These are phyloP conservation scores for Wickerhamomyces bisporus DNA, from an alignment of 805 yeast species.

Conservation along the genomic window DNA sequence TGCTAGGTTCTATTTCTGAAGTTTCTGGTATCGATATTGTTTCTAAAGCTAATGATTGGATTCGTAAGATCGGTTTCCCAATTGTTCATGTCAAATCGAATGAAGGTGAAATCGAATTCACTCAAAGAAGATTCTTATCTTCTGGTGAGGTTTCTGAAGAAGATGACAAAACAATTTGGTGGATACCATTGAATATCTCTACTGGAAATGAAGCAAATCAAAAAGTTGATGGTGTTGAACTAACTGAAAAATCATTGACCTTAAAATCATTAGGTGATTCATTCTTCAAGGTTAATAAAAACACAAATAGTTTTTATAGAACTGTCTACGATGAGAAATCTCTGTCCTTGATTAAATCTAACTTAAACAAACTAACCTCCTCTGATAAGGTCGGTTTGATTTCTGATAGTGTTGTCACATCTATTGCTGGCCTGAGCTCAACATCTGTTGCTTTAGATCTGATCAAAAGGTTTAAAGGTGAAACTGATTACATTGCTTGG, in stretches of 20 bases:
- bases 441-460: constrained; percentile 56
- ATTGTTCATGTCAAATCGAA: constrained; percentile 55
- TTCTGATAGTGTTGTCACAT: constrained; percentile 64
- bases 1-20: constrained; percentile 65
- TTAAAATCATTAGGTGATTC: constrained; percentile 36
- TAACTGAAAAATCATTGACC: constrained; percentile 42
- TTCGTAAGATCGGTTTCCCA: constrained; percentile 74
- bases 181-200: constrained; percentile 45
- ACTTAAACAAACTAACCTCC: constrained; percentile 50
- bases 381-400: constrained; percentile 74
- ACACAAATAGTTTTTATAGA: constrained; percentile 71
- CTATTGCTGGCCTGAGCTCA: constrained; percentile 62
- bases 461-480: constrained; percentile 52
- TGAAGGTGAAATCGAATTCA: constrained; percentile 43
- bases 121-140: constrained; percentile 68
- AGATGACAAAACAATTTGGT: constrained; percentile 63
- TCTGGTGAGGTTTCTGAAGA: constrained; percentile 70
- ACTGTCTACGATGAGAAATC: constrained; percentile 63
- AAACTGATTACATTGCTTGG: constrained; percentile 63
- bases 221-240: constrained; percentile 50
- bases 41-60: constrained; percentile 70
- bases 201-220: constrained; percentile 42
- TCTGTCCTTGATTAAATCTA: constrained; percentile 56
- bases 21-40: constrained; percentile 69
- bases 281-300: constrained; percentile 66